phyloP scores from a whole-genome alignment of 371 early-diverging fungal species.

The Coemansia sp. region DNA sequence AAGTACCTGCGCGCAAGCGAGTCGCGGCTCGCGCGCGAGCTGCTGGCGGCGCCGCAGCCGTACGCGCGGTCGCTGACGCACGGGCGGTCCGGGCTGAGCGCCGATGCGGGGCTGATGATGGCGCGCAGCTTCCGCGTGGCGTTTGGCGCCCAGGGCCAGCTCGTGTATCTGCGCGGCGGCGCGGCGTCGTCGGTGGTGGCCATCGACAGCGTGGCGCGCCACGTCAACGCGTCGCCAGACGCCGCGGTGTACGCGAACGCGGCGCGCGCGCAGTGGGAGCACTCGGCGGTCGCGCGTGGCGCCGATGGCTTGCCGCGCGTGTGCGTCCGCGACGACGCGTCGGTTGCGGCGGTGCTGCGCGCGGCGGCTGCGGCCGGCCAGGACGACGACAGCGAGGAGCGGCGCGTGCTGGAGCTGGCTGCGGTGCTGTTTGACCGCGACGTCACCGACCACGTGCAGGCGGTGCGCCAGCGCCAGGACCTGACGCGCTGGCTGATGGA shows the following conservation, averaged over 20 bases:
- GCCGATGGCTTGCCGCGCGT: constrained; percentile 2
- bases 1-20: constrained; percentile 39
- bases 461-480: constrained; percentile 30
- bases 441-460: constrained; percentile 4
- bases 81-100: constrained; percentile 48
- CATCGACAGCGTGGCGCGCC: constrained; percentile 33
- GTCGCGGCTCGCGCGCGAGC: constrained; percentile 8
- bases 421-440: constrained; percentile 33
- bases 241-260: constrained; percentile 2
- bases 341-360: constrained; percentile 6
- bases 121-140: constrained; percentile 74
- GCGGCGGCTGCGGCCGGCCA: background rate
- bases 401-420: constrained; percentile 26
- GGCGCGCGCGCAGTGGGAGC: constrained; percentile 31
- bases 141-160: constrained; percentile 71
- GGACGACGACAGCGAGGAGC: constrained; percentile 7
- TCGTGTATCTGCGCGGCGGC: constrained; percentile 51
- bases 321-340: constrained; percentile 11
- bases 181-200: constrained; percentile 15
- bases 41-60: constrained; percentile 21
- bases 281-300: constrained; percentile 4
- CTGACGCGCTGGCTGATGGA: constrained; percentile 39
- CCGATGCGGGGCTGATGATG: constrained; percentile 71
- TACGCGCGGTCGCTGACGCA: constrained; percentile 41
- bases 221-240: constrained; percentile 26